These are phyloP conservation scores for Gymnopus androsaceus DNA, from an alignment of 1,284 basidiomycete genomes.

Conservation along the genomic window DNA sequence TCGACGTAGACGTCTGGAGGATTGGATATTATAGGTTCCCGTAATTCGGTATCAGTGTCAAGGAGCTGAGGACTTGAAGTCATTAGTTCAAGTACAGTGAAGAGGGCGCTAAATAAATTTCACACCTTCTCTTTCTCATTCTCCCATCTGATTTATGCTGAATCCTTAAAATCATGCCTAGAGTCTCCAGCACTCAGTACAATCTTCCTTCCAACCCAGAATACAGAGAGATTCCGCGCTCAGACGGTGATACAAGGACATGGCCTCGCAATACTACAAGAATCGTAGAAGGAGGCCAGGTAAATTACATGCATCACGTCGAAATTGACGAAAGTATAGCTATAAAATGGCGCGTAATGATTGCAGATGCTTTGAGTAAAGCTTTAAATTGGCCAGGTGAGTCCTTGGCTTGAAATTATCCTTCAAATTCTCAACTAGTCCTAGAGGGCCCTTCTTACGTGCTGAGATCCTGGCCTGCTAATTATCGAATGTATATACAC, in stretches of 20 bases:
- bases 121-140: not conserved
- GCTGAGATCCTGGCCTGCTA: conserved; percentile 62
- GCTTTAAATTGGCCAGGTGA: conserved; percentile 51
- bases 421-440: not conserved
- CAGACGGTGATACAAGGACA: conserved; percentile 54
- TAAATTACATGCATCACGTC: conserved; percentile 68
- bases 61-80: not conserved
- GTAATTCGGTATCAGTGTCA: not conserved
- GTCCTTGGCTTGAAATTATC: conserved; percentile 19
- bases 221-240: conserved; percentile 58
- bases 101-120: not conserved
- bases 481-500: conserved; percentile 76
- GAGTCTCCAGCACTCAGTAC: conserved; percentile 20
- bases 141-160: not conserved
- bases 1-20: conserved; percentile 37
- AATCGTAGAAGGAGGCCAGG: conserved; percentile 60
- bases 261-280: conserved; percentile 61
- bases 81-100: not conserved
- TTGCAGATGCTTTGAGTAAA: conserved; percentile 59
- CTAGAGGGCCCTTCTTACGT: conserved; percentile 60
- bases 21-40: conserved; percentile 18
- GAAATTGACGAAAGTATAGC: conserved; percentile 47
- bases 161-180: not conserved
- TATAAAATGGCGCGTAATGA: conserved; percentile 61
- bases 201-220: conserved; percentile 51